These are phyloP conservation scores for Pseudogymnoascus sp. DNA, from an alignment of 2,329 filamentous ascomycete genomes.

Conservation along the genomic window DNA sequence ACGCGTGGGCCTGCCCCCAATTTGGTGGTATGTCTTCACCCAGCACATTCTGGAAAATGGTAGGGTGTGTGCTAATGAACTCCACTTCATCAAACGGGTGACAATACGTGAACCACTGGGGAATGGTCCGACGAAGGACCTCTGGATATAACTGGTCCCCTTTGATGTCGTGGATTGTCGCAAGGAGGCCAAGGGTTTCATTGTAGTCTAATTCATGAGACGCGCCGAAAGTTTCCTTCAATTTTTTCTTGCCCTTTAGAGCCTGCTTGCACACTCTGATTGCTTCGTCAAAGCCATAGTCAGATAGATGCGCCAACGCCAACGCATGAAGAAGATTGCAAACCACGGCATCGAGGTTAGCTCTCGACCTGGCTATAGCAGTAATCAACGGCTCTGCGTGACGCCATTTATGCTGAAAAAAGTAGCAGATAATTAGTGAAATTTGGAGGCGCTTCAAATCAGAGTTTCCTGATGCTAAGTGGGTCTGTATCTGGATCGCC, in stretches of 20 bases:
- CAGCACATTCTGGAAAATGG: conserved; percentile 6
- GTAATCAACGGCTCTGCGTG: conserved; percentile 17
- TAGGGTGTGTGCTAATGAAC: conserved; percentile 11
- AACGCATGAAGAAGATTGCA: conserved; percentile 22
- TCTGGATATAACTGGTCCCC: conserved; percentile 22
- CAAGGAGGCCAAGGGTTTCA: conserved; percentile 20
- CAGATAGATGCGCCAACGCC: conserved; percentile 18
- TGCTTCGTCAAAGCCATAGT: conserved; percentile 21
- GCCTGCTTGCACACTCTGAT: conserved; percentile 19
- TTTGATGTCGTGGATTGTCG: conserved; percentile 20
- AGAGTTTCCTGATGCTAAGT: conserved; percentile 1
- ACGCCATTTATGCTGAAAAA: conserved; percentile 19
- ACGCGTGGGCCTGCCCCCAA: background rate
- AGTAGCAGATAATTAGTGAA: conserved; percentile 21
- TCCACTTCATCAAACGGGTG: conserved; percentile 11
- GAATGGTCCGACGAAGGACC: conserved; percentile 15
- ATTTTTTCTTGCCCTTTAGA: conserved; percentile 19
- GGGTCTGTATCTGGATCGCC: conserved; percentile 13
- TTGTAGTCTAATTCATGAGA: conserved; percentile 15
- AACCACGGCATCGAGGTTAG: conserved; percentile 13
- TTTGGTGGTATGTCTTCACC: conserved; percentile 9
- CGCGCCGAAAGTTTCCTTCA: conserved; percentile 14
- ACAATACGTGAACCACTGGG: conserved; percentile 1
- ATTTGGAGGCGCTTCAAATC: conserved; percentile 16
- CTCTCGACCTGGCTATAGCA: conserved; percentile 13